Conservation (phyloP, 352 stramenopile genomes). For the Phytophthora kernoviae region DNA sequence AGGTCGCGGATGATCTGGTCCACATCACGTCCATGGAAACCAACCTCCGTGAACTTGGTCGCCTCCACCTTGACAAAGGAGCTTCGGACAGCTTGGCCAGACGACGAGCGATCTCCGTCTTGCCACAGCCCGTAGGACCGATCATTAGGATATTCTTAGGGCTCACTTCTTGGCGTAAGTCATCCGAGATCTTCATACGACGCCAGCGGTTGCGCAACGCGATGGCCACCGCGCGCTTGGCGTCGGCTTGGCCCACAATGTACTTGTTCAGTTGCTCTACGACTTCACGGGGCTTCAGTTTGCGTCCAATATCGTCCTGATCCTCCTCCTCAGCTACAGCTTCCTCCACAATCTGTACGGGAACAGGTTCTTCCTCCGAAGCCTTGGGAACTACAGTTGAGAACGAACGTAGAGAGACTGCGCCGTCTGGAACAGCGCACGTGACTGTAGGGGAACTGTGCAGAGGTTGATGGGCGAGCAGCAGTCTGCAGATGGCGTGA, state of each 20-base stretch:
- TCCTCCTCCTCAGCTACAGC: slow-evolving; percentile 29
- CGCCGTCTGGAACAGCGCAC: slow-evolving; percentile 18
- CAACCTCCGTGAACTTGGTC: slow-evolving; percentile 99
- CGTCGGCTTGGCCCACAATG: slow-evolving; percentile 97
- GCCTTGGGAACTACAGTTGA: slow-evolving; percentile 42
- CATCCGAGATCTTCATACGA: slow-evolving; percentile 94
- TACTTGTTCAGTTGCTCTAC: slow-evolving; percentile 96
- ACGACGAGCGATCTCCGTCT: slow-evolving; percentile 98
- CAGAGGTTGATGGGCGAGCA: neutral
- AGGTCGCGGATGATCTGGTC: slow-evolving; percentile 99
- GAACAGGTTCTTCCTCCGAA: slow-evolving; percentile 33
- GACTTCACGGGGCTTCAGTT: slow-evolving; percentile 93
- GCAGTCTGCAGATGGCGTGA: slow-evolving; percentile 27
- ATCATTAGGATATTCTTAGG: slow-evolving; percentile 99
- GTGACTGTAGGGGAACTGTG: slow-evolving; percentile 5
- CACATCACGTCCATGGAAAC: slow-evolving; percentile 99
- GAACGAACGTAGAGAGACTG: slow-evolving; percentile 21
- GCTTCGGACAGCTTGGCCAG: slow-evolving; percentile 97
- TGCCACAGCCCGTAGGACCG: slow-evolving; percentile 97
- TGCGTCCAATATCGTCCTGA: slow-evolving; percentile 71
- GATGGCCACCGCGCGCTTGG: slow-evolving; percentile 98
- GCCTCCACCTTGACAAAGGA: slow-evolving; percentile 99
- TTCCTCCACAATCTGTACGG: slow-evolving; percentile 36
- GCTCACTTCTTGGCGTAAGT: slow-evolving; percentile 91
- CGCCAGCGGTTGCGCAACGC: slow-evolving; percentile 98